Base-by-base conservation (phyloP, 805 yeast genomes). In the Zygosaccharomyces siamensis region DNA sequence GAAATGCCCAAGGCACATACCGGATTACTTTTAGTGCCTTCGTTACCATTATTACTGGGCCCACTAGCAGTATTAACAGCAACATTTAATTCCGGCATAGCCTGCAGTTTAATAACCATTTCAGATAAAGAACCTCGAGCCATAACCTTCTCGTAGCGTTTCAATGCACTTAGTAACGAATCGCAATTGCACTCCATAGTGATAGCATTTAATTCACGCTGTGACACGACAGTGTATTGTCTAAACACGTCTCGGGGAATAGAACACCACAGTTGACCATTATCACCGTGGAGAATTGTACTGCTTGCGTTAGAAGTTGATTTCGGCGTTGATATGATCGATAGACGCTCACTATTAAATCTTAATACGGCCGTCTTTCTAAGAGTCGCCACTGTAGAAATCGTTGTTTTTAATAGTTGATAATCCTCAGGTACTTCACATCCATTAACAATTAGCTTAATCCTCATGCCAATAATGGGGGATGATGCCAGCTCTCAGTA, bases 231-330 rank as follows among this genome's bases (percentile, higher is more conserved):
- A 3, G 49, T 48, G 41, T 65, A 66, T 4, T 52, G 44, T 24
- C 54, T 53, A 39, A 66, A 66, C 4, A 62, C 63, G 55, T 64
- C 68, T 7, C 45, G 45, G 2, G 68, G 68, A 7, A 64, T 60
- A 7, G 66, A 60, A 40, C 69, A 65, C 69, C 69, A 64, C 30
- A 64, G 47, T 41, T 64, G 67, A 2, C 67, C 68, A 10, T 57
- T 55, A 45, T 66, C 69, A 10, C 57, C 60, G 4, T 57, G 59
- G 20, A 59, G 41, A 12, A 53, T 36, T 2, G 62, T 50, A 14
- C 51, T 52, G 24, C 52, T 49, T 26, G 45, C 45, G 16, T 46
- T 38, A 8, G 35, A 48, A 1, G 61, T 41, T 0, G 58, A 49
- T 24, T 55, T 56, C 1, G 69, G 67, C 1, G 67, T 59, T 3